Percentiles rank a stretch among this genome's conserved stretches.
These are phyloP conservation scores for Epithemia pelagica DNA, from an alignment of 108 stramenopile genomes.

Conservation along the genomic window DNA sequence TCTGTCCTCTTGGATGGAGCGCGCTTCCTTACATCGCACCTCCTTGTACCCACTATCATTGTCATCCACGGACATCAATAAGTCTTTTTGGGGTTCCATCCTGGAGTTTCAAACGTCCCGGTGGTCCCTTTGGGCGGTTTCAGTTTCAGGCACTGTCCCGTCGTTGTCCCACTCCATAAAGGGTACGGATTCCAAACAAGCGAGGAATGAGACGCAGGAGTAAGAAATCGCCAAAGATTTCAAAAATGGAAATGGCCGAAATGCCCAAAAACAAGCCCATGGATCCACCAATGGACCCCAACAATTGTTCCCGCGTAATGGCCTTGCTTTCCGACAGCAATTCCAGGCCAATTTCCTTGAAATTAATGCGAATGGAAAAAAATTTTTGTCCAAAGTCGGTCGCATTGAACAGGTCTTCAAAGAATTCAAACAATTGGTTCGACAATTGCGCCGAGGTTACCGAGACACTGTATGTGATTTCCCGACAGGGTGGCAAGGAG, in stretches of 20 bases:
- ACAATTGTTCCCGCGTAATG: neutral
- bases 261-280: neutral
- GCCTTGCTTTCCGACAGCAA: neutral
- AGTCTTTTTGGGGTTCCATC: no score
- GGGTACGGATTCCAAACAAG: neutral
- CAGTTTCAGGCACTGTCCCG: no score
- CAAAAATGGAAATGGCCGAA: no score
- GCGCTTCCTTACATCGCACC: no score
- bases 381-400: neutral
- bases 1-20: no score
- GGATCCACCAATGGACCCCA: no score
- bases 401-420: neutral
- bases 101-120: no score
- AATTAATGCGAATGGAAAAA: neutral
- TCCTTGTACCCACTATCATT: no score
- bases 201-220: neutral
- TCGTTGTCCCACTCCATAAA: slow-evolving; percentile 2
- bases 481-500: no score
- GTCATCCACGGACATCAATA: no score
- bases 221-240: neutral
- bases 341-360: neutral
- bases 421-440: neutral
- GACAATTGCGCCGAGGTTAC: neutral
- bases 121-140: no score
- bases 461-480: neutral